Evolutionary conservation across 2,329 filamentous ascomycete species (phyloP), one percentile per base, ranked within the genome.

Genomic region (Grosmannia clavigera): DNA sequence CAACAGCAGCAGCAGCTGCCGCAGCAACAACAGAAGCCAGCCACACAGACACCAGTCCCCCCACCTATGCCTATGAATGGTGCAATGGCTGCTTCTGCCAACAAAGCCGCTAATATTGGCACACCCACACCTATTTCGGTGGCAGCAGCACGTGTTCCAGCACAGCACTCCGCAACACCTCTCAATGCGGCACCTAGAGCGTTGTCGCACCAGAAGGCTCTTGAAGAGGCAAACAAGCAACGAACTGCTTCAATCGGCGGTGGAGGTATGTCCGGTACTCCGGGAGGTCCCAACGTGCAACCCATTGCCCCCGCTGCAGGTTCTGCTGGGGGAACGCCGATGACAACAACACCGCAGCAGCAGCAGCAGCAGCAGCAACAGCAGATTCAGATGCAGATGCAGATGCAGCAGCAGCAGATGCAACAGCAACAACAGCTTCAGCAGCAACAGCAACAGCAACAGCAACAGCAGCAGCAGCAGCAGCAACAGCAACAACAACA

Each of bases 331-430:
- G 46, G 33, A 19, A 46, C 33, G 35, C 46, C 11, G 48, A 46
- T 31, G 53, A 52, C 19, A 51, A 31, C 38, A n/a, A 55, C 58
- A 12, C 60, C 64, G 7, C 54, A 46, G n/a, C 60, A 59, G 33
- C 60, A 62, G 33, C 61, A 62, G 33, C 61, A 61, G 7, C 54
- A 46, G n/a, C 60, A 59, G 33, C 60, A 62, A 29, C 61, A 61
- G 55, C 66, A 33, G 67, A 65, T 48, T 64, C 67, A 64, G 66
- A 69, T 65, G 29, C 61, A 61, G 19, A 27, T 94, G 77, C 22
- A 22, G 22, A 85, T 85, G 0, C 95, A 96, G 58, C 87, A 90
- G 5, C 95, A 95, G 72, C 84, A 81, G 48, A 79, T 97, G 3
- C 81, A 80, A 12, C 81, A 83, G 60, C 83, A 87, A 35, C 57